A percentile compares a stretch with the other conserved stretches of the same genome.
These are phyloP conservation scores for Pseudognaphalium luteoalbum DNA, from an alignment of 129 eudicot genomes.

Conservation along the genomic window DNA sequence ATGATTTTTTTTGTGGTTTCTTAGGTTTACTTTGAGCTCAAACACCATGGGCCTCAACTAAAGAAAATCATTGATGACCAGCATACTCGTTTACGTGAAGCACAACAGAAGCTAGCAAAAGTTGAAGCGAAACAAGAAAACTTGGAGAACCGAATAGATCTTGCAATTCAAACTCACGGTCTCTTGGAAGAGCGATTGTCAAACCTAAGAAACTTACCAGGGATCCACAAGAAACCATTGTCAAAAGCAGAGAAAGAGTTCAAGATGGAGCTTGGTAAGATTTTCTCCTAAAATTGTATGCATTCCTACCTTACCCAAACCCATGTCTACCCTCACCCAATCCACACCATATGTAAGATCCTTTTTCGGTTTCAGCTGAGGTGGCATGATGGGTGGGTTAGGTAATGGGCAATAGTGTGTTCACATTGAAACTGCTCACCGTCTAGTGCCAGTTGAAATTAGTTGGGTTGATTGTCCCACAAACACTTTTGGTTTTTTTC, in stretches of 20 bases:
- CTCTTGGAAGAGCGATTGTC: slow-evolving; percentile 64
- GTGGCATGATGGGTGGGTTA: background rate
- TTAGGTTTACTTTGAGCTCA: slow-evolving; percentile 91
- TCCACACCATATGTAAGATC: background rate
- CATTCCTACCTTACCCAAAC: background rate
- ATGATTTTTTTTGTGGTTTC: slow-evolving; percentile 12
- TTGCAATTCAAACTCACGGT: slow-evolving; percentile 50
- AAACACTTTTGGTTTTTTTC: too few species aligned
- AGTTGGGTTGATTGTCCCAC: background rate
- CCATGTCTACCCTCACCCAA: background rate
- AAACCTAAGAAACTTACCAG: slow-evolving; percentile 64
- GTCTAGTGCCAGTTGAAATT: background rate
- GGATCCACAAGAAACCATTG: slow-evolving; percentile 72
- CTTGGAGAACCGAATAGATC: slow-evolving; percentile 51
- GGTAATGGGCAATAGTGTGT: too few species aligned
- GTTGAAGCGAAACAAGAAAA: slow-evolving; percentile 71
- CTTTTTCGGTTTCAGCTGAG: background rate
- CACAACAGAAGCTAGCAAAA: slow-evolving; percentile 60
- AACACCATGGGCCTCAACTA: slow-evolving; percentile 85
- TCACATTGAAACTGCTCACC: background rate
- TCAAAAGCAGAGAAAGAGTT: slow-evolving; percentile 90
- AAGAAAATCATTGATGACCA: slow-evolving; percentile 71
- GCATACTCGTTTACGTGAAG: slow-evolving; percentile 61
- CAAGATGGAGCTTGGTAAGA: slow-evolving; percentile 82
- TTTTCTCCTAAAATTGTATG: slow-evolving; percentile 1